Percentiles rank a stretch among this genome's conserved stretches.
Conservation (phyloP, 306 rosid genomes). For the Biancaea sappan region DNA sequence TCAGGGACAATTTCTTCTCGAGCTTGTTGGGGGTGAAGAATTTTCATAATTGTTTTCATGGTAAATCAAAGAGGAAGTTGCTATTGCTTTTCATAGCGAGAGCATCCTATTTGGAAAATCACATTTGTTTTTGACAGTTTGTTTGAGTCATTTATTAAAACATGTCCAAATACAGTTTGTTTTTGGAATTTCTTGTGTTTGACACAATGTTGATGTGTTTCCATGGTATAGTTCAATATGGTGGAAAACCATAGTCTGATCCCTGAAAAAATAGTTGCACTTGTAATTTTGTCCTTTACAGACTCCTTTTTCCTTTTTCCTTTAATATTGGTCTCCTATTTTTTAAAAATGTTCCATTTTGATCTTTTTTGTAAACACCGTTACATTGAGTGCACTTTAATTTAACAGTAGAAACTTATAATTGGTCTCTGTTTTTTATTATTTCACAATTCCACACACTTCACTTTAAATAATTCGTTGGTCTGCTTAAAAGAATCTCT, state of each 20-base stretch:
- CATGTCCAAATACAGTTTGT: background rate
- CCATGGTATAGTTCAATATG: background rate
- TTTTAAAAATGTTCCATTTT: too few species aligned
- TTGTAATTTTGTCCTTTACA: background rate
- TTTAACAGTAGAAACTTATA: too few species aligned
- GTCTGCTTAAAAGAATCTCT: too few species aligned
- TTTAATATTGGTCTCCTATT: too few species aligned
- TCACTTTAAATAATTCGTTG: too few species aligned
- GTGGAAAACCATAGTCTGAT: too few species aligned
- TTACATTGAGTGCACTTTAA: too few species aligned
- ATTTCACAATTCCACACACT: too few species aligned
- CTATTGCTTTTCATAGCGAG: slow-evolving; percentile 2
- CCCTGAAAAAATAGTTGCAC: too few species aligned
- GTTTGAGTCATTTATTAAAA: background rate
- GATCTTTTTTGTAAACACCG: too few species aligned
- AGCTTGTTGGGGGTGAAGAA: background rate
- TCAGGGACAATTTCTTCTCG: background rate
- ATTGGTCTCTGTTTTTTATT: too few species aligned
- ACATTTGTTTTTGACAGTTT: background rate
- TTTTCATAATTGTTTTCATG: slow-evolving; percentile 22
- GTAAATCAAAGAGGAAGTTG: background rate
- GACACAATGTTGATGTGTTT: background rate
- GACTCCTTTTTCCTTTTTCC: too few species aligned
- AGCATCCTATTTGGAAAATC: slow-evolving; percentile 5
- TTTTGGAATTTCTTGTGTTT: background rate